Percentiles rank a stretch among this genome's conserved stretches.
phyloP scores from a whole-genome alignment of 1,284 basidiomycete species.

The Trametes hirsuta region DNA sequence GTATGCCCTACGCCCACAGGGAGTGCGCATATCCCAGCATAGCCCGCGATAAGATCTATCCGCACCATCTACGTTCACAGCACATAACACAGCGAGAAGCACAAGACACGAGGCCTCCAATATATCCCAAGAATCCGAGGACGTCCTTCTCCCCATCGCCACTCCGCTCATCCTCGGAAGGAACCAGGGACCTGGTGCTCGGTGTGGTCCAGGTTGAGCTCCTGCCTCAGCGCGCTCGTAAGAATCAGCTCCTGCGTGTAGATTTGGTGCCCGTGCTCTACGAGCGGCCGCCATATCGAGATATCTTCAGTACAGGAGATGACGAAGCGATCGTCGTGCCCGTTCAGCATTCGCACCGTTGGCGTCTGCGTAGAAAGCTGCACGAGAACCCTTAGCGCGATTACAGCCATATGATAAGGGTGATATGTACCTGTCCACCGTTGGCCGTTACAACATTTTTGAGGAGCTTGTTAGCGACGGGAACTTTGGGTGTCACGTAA shows the following conservation, averaged over 20 bases:
- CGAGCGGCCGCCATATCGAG: slow-evolving; percentile 62
- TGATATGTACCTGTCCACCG: slow-evolving; percentile 64
- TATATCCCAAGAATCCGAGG: too few relatives aligned
- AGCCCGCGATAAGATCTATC: too few relatives aligned
- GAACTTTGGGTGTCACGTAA: slow-evolving; percentile 69
- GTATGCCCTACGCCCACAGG: too few relatives aligned
- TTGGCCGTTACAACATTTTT: slow-evolving; percentile 66
- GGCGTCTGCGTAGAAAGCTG: slow-evolving; percentile 54
- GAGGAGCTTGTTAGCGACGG: slow-evolving; percentile 57
- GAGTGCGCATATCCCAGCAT: too few relatives aligned
- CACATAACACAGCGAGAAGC: too few relatives aligned
- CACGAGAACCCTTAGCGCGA: neutral
- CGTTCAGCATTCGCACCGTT: slow-evolving; percentile 56
- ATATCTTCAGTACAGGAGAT: slow-evolving; percentile 66
- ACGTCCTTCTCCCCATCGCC: too few relatives aligned
- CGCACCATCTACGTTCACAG: too few relatives aligned
- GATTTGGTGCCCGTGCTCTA: slow-evolving; percentile 53
- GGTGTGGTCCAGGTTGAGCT: slow-evolving; percentile 61
- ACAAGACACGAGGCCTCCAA: too few relatives aligned
- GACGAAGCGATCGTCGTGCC: slow-evolving; percentile 54
- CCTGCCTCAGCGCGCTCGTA: slow-evolving; percentile 62
- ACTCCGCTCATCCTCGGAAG: neutral
- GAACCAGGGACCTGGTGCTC: slow-evolving; percentile 27
- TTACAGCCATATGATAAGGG: neutral
- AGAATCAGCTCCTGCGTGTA: slow-evolving; percentile 72